Conservation (phyloP, 768 basidiomycete genomes). For the Mycena filopes region DNA sequence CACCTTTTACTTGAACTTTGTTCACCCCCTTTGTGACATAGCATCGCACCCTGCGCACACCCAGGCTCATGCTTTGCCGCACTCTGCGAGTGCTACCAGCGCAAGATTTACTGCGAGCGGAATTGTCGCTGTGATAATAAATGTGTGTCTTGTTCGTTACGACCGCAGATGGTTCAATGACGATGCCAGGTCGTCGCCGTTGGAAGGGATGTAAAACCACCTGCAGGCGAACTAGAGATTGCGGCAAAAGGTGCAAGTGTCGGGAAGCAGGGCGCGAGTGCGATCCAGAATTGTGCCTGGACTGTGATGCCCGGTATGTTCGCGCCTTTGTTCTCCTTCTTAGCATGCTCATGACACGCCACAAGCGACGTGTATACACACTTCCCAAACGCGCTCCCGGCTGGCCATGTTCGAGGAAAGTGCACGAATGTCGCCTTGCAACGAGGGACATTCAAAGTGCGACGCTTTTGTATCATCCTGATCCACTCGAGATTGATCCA, state of each 20-base stretch:
- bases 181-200: constrained; percentile 50
- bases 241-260: constrained; percentile 40
- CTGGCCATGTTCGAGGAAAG: not conserved
- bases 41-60: constrained; percentile 46
- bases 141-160: constrained; percentile 45
- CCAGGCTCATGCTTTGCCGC: constrained; percentile 54
- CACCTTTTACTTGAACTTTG: constrained; percentile 21
- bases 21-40: not conserved
- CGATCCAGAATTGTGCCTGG: constrained; percentile 60
- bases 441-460: constrained; percentile 12
- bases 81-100: constrained; percentile 53
- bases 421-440: constrained; percentile 12
- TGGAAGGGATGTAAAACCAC: constrained; percentile 52
- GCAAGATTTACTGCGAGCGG: constrained; percentile 54
- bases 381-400: not conserved
- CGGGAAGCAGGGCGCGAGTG: constrained; percentile 53
- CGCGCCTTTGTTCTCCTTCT: not conserved
- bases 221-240: constrained; percentile 18
- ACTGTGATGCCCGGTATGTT: constrained; percentile 51
- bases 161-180: not conserved
- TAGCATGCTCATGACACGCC: not conserved
- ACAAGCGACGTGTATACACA: constrained; percentile 1
- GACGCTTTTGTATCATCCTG: not conserved
- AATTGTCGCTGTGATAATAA: constrained; percentile 57
- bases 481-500: no score